Conservation (phyloP, 2,329 filamentous ascomycete genomes). For the Hymenoscyphus albidus region DNA sequence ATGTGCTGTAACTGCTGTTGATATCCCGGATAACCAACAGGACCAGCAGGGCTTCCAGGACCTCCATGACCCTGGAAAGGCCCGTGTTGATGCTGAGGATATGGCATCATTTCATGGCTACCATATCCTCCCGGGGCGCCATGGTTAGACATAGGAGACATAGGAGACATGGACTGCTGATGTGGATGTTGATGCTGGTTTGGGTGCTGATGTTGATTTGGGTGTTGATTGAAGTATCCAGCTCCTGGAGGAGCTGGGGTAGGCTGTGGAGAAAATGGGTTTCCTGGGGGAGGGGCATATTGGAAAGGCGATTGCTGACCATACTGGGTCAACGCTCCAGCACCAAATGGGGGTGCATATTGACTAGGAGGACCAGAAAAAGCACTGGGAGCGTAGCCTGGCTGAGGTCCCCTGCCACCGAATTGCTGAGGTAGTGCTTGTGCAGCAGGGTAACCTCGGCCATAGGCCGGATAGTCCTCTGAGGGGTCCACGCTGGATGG, state of each 20-base stretch:
- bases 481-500: constrained; percentile 61
- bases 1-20: constrained; percentile 18
- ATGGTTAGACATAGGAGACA: constrained; percentile 37
- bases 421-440: constrained; percentile 33
- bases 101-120: constrained; percentile 33
- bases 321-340: constrained; percentile 33
- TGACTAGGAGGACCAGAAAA: constrained; percentile 23
- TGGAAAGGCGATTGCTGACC: constrained; percentile 26
- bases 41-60: constrained; percentile 10
- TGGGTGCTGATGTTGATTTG: constrained; percentile 33
- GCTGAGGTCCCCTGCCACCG: constrained; percentile 26
- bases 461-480: constrained; percentile 56
- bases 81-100: constrained; percentile 29
- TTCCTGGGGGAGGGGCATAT: constrained; percentile 22
- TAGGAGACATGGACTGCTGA: too few relatives aligned
- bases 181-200: too few relatives aligned
- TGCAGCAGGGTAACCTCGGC: constrained; percentile 37
- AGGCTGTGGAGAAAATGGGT: constrained; percentile 33
- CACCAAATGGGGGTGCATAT: constrained; percentile 30
- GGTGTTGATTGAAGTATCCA: constrained; percentile 29
- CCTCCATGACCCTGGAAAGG: constrained; percentile 18
- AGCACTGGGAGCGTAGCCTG: constrained; percentile 32
- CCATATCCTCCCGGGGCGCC: constrained; percentile 25
- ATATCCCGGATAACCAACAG: constrained; percentile 19
- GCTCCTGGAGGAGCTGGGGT: constrained; percentile 29